phyloP scores from a whole-genome alignment of 2,329 filamentous ascomycete genomes.

The Trichoderma sp. region DNA sequence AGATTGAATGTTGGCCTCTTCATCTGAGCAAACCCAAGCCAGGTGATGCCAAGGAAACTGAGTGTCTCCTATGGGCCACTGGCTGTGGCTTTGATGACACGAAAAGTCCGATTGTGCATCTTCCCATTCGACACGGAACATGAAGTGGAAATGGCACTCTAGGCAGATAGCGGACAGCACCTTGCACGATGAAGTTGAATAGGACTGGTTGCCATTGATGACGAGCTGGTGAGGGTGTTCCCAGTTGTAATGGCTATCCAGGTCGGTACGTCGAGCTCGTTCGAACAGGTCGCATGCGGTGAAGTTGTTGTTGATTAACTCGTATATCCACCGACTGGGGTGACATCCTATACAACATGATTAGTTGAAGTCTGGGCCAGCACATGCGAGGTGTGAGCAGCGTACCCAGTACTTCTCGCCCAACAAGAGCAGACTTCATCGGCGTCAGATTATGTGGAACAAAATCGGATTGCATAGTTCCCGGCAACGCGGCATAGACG shows the following conservation, averaged over 20 bases:
- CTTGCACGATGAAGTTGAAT: conserved; percentile 26
- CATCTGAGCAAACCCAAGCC: conserved; percentile 34
- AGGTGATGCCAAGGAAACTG: conserved; percentile 41
- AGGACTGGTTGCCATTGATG: conserved; percentile 42
- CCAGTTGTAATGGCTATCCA: conserved; percentile 34
- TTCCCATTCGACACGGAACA: conserved; percentile 39
- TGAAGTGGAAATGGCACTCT: conserved; percentile 42
- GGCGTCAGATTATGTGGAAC: conserved; percentile 33
- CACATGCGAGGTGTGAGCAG: conserved; percentile 1
- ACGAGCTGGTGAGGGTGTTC: conserved; percentile 37
- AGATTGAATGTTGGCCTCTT: conserved; percentile 25
- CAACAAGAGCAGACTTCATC: conserved; percentile 32
- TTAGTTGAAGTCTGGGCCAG: conserved; percentile 17
- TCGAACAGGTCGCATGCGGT: conserved; percentile 37
- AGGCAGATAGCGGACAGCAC: conserved; percentile 39
- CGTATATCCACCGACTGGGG: conserved; percentile 42
- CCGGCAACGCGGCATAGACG: conserved; percentile 35
- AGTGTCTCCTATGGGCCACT: conserved; percentile 36
- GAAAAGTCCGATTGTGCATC: conserved; percentile 27
- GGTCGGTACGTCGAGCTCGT: conserved; percentile 31
- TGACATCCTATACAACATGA: conserved; percentile 32
- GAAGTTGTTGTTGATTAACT: conserved; percentile 39
- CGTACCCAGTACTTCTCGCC: conserved; percentile 31
- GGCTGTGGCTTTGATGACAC: conserved; percentile 33
- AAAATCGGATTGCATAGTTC: conserved; percentile 31